These are phyloP conservation scores for Fusarium cicatricum DNA, from an alignment of 2,329 filamentous ascomycete genomes.

Conservation along the genomic window DNA sequence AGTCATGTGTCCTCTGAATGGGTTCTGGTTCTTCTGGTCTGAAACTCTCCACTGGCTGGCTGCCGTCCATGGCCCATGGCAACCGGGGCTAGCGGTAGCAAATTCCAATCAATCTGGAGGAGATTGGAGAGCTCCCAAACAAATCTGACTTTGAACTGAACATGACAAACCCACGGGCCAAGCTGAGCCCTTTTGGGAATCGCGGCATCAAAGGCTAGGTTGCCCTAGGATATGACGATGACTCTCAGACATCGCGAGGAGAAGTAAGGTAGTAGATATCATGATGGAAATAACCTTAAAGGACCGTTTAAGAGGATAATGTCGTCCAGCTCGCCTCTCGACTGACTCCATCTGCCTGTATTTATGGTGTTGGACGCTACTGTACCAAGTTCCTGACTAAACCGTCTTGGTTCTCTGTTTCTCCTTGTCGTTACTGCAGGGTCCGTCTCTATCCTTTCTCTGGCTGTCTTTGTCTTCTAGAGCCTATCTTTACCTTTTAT, in stretches of 20 bases:
- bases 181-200: slow-evolving; percentile 2
- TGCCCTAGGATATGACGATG: slow-evolving; percentile 38
- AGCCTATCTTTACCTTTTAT: slow-evolving; percentile 21
- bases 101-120: slow-evolving; percentile 40
- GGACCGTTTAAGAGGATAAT: neutral
- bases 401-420: slow-evolving; percentile 4
- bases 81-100: slow-evolving; percentile 8
- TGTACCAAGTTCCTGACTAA: slow-evolving; percentile 1
- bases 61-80: slow-evolving; percentile 13
- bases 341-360: slow-evolving; percentile 3
- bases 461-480: neutral
- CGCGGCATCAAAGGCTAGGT: slow-evolving; percentile 20
- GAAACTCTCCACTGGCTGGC: slow-evolving; percentile 14
- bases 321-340: neutral
- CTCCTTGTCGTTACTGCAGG: neutral
- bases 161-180: slow-evolving; percentile 15
- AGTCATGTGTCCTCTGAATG: neutral
- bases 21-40: neutral
- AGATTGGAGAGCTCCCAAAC: slow-evolving; percentile 25
- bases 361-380: slow-evolving; percentile 11
- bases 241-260: neutral
- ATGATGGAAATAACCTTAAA: slow-evolving; percentile 16
- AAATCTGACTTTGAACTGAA: neutral
- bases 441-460: slow-evolving; percentile 1
- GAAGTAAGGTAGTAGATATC: neutral